Base-by-base conservation (phyloP, 2,329 filamentous ascomycete species). In the Claviceps sp. region DNA sequence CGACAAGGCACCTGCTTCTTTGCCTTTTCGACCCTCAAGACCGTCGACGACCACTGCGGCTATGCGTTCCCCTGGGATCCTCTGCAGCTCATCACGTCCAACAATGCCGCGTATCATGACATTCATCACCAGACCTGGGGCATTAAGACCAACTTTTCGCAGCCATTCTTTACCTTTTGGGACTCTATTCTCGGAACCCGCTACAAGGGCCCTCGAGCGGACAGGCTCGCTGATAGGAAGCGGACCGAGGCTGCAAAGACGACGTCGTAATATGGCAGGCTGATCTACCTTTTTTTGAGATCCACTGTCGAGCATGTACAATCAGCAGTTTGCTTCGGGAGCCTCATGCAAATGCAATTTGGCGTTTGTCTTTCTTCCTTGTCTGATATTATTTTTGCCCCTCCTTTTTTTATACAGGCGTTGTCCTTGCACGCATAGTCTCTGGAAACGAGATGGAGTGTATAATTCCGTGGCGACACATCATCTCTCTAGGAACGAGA, bases 51-150 rank as follows among this genome's bases (percentile, higher is more conserved):
- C 65, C 93, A 98, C 72, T 96, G 91, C 68, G 93, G 93, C 57
- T 98, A 97, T 65, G 77, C 82, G n/a, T 84, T 98, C 56, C 93
- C 93, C 1, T 97, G 86, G 81, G 93, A 98, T 67, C 91, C 91
- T 2, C 74, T 97, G 51, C 90, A 96, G 74, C 83, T 85, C 64
- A 76, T 97, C 55, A 95, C 90, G 45, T 86, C 86, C 66, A 97
- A 98, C 75, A 96, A 97, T 60, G 91, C 93, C 26, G 85, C 84
- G 39, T 98, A 97, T 69, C 93, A 98, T 65, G 93, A 98, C 64
- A 91, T 98, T 54, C 93, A 98, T 70, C 93, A 98, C 71, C 93
- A 98, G 70, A 94, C 87, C 69, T 97, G 91, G 90, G 93, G 93
- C 53, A 95, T 98, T 76, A 98, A 97, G 78, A 87, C 85, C 57